These are phyloP conservation scores for Ascochyta viciae-villosae DNA, from an alignment of 2,329 filamentous ascomycete genomes.

Conservation along the genomic window DNA sequence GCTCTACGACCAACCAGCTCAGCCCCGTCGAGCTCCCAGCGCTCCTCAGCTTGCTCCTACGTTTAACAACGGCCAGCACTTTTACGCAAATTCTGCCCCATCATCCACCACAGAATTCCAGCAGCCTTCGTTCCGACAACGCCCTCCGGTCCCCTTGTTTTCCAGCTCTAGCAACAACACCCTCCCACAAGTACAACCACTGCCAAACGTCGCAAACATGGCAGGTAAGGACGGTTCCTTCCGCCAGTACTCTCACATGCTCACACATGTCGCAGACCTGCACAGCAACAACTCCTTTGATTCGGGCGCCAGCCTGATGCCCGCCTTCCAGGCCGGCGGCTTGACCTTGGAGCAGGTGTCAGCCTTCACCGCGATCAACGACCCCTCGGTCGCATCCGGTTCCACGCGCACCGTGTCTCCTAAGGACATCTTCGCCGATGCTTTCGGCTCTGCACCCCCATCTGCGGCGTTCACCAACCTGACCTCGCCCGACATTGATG, in stretches of 20 bases:
- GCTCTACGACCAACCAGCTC: slow-evolving; percentile 68
- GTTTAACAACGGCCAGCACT: slow-evolving; percentile 66
- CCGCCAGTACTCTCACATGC: slow-evolving; percentile 25
- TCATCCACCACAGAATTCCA: slow-evolving; percentile 66
- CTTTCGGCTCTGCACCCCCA: slow-evolving; percentile 77
- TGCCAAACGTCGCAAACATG: slow-evolving; percentile 45
- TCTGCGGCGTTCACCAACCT: slow-evolving; percentile 82
- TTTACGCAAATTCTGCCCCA: slow-evolving; percentile 73
- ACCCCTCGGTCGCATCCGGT: slow-evolving; percentile 47
- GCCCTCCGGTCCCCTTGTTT: slow-evolving; percentile 77
- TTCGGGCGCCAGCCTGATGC: slow-evolving; percentile 57
- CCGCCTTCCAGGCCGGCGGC: slow-evolving; percentile 48
- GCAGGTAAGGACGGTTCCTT: slow-evolving; percentile 44
- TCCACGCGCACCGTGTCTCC: slow-evolving; percentile 75
- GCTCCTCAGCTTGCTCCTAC: slow-evolving; percentile 62
- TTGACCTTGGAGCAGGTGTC: slow-evolving; percentile 40
- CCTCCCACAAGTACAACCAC: slow-evolving; percentile 47
- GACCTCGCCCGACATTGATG: slow-evolving; percentile 81
- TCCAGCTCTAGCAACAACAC: slow-evolving; percentile 64
- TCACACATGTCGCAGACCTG: slow-evolving; percentile 45
- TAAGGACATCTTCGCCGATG: slow-evolving; percentile 77
- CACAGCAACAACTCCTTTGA: slow-evolving; percentile 52
- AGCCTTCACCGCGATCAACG: slow-evolving; percentile 57
- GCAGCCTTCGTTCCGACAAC: slow-evolving; percentile 59
- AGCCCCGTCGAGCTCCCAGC: slow-evolving; percentile 58